A percentile compares a stretch with the other conserved stretches of the same genome.
Evolutionary conservation across 2,329 filamentous ascomycete species (phyloP).

Genomic region (Sordariomycetes sp.): DNA sequence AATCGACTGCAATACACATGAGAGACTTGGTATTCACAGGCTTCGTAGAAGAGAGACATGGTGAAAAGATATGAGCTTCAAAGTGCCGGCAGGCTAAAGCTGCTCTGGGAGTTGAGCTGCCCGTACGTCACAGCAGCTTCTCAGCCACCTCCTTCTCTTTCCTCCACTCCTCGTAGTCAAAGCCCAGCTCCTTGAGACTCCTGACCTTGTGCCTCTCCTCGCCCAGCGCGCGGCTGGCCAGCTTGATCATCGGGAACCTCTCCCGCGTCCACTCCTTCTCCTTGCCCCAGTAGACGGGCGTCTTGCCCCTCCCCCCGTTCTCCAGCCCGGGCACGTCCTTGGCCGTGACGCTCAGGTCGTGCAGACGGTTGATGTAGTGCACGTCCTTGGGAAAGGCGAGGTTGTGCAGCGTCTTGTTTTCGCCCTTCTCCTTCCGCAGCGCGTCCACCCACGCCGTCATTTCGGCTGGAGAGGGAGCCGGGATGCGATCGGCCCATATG

Average conservation of each 20-base stretch:
- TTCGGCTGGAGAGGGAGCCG: slow-evolving; percentile 38
- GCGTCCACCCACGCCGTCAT: slow-evolving; percentile 55
- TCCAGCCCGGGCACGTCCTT: slow-evolving; percentile 15
- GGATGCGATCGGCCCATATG: slow-evolving; percentile 53
- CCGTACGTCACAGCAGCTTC: no score
- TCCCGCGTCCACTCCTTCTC: slow-evolving; percentile 29
- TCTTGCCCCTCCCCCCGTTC: slow-evolving; percentile 25
- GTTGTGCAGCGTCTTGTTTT: slow-evolving; percentile 27
- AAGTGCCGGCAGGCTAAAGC: no score
- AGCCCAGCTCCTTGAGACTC: slow-evolving; percentile 25
- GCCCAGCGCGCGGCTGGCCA: slow-evolving; percentile 22
- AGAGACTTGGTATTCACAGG: no score
- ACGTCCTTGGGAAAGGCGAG: slow-evolving; percentile 43
- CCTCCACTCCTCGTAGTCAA: slow-evolving; percentile 22
- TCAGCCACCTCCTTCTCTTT: no score
- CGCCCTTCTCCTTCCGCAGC: slow-evolving; percentile 40
- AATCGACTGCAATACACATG: no score
- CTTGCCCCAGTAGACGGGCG: slow-evolving; percentile 27
- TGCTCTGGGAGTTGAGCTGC: no score
- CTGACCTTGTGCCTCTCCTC: slow-evolving; percentile 17
- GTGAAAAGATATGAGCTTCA: no score
- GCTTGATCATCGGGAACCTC: slow-evolving; percentile 29
- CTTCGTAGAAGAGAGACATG: no score
- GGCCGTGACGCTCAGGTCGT: slow-evolving; percentile 36
- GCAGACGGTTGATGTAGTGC: slow-evolving; percentile 49